Conservation (phyloP, 2,329 filamentous ascomycete species). For the Colletotrichum acutatum region DNA sequence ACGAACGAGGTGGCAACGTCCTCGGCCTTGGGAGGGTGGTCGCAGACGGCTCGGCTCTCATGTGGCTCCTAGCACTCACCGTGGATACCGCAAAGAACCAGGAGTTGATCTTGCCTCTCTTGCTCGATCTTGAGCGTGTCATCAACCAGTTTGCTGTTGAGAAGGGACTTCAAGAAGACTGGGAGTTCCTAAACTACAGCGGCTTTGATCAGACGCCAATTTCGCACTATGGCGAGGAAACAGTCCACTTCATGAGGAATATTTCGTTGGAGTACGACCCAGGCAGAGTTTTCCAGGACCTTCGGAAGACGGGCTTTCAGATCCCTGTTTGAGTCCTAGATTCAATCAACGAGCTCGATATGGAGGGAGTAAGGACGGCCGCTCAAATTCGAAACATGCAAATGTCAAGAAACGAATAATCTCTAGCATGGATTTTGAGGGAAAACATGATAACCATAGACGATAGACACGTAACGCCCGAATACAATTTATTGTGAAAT, state of each 20-base stretch:
- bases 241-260: conserved; percentile 44
- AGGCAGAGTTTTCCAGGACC: conserved; percentile 46
- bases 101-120: conserved; percentile 44
- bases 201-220: conserved; percentile 51
- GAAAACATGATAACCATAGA: no score
- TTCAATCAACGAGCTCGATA: conserved; percentile 32
- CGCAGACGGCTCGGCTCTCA: conserved; percentile 46
- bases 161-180: conserved; percentile 45
- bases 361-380: no score
- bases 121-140: conserved; percentile 39
- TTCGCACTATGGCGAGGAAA: conserved; percentile 48
- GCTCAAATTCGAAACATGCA: no score
- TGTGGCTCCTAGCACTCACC: conserved; percentile 51
- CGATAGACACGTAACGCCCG: no score
- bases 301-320: conserved; percentile 43
- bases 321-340: neutral
- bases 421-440: no score
- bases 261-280: conserved; percentile 48
- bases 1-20: conserved; percentile 43
- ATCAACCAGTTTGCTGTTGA: conserved; percentile 42
- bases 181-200: conserved; percentile 58
- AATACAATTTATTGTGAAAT: no score
- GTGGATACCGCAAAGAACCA: conserved; percentile 49
- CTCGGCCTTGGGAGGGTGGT: conserved; percentile 47
- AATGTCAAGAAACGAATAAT: no score